These are phyloP conservation scores for Monosporascus sp. DNA, from an alignment of 2,329 filamentous ascomycete genomes.

Conservation along the genomic window DNA sequence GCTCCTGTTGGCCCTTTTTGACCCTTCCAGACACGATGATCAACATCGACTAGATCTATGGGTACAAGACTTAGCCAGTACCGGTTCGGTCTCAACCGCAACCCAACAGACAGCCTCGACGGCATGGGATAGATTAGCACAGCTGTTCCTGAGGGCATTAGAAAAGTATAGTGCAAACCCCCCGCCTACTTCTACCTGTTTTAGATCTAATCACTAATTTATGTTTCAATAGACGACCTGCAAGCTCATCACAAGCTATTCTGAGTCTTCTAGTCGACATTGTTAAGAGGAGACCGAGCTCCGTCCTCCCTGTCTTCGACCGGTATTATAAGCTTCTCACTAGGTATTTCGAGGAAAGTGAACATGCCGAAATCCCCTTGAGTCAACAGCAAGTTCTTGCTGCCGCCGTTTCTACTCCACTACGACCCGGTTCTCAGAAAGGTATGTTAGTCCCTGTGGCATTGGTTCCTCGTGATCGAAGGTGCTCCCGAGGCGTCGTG, in stretches of 20 bases:
- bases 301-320: slow-evolving; percentile 21
- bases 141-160: slow-evolving; percentile 21
- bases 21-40: slow-evolving; percentile 39
- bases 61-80: slow-evolving; percentile 32
- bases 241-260: slow-evolving; percentile 22
- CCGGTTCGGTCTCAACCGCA: slow-evolving; percentile 1
- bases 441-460: slow-evolving; percentile 15
- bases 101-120: slow-evolving; percentile 7
- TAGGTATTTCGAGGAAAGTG: slow-evolving; percentile 25
- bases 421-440: slow-evolving; percentile 8
- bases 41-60: slow-evolving; percentile 42
- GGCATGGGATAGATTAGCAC: slow-evolving; percentile 20
- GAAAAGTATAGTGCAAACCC: slow-evolving; percentile 16
- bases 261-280: slow-evolving; percentile 32
- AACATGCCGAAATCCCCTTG: slow-evolving; percentile 9
- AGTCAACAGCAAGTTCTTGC: slow-evolving; percentile 13
- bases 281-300: slow-evolving; percentile 20
- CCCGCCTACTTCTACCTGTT: background rate
- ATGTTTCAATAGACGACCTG: slow-evolving; percentile 15
- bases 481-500: too few relatives aligned
- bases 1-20: slow-evolving; percentile 47
- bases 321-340: slow-evolving; percentile 38
- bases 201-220: slow-evolving; percentile 1
- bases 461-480: too few relatives aligned
- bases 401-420: slow-evolving; percentile 18